Base-by-base conservation (phyloP, 2,329 filamentous ascomycete species). In the Aureobasidium sp. region DNA sequence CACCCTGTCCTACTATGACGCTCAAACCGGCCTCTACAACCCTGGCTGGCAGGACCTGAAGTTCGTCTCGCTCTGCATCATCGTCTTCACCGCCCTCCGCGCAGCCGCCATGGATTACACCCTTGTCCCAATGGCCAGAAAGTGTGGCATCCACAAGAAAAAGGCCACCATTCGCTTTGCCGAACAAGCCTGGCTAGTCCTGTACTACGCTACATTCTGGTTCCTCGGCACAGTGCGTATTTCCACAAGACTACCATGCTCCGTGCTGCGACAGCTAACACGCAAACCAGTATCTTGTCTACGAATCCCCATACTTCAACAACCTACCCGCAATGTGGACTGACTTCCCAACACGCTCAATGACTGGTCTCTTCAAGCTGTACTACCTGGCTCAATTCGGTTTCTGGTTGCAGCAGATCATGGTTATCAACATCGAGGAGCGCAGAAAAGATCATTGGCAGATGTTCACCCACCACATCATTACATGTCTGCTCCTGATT, bases 391-490 rank as follows among this genome's bases (percentile, higher is more conserved):
- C 87, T 15, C 92, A 97, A 73, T 89, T 92, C 76, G 87, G 88
- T 27, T 97, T 97, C 75, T 97, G 91, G 88, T 75, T 97, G 52
- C 93, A 97, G 77, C 92, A 96, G 76, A 89, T 97, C 66, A 79
- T 97, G 35, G 90, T 97, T 62, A 90, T 97, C 73, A 88, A 97
- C 75, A 91, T 97, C 64, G 94, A 99, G 76, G 90, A 95, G 76
- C 85, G 89, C 67, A 85, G 94, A 70, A 97, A 97, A 77, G 94
- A 99, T 70, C 88, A 97, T 75, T 89, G 85, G 78, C 93, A 97
- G 75, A 97, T 97, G 94, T 85, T 97, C 67, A 87, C 85, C 19
- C 94, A 97, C 74, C 94, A 99, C 77, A 84, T 97, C 71, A 86
- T 97, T 72, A 99, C 94, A 22, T 90, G 87, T 70, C 79, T 81